Percentiles rank a stretch among this genome's conserved stretches.
Evolutionary conservation across 2,329 filamentous ascomycete genomes (phyloP).

Genomic region (Cladosporium velox): DNA sequence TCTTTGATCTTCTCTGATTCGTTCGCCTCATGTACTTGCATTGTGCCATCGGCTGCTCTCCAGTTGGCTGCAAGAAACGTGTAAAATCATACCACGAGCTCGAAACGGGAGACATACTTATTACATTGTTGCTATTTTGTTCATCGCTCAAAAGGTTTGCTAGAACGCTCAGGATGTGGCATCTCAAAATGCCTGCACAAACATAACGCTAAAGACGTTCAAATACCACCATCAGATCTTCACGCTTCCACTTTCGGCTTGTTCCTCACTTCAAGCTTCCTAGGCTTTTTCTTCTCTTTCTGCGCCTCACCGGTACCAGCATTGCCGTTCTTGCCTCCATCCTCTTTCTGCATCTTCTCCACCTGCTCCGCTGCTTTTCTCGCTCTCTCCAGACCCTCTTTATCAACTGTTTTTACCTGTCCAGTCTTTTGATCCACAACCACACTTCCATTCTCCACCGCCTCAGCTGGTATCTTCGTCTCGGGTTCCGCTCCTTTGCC

Average conservation of each 20-base stretch:
- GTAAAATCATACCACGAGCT: background rate
- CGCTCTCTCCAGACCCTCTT: slow-evolving; percentile 12
- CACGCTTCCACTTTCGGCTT: background rate
- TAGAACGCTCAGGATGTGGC: background rate
- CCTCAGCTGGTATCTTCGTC: slow-evolving; percentile 22
- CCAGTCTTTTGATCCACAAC: slow-evolving; percentile 18
- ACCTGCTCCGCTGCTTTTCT: slow-evolving; percentile 12
- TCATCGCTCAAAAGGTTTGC: background rate
- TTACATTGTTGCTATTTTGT: background rate
- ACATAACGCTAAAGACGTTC: background rate
- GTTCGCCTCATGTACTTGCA: too few species aligned
- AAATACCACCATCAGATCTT: background rate
- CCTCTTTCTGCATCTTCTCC: background rate
- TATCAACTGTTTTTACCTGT: slow-evolving; percentile 3
- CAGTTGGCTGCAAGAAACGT: too few species aligned
- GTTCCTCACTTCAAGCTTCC: slow-evolving; percentile 19
- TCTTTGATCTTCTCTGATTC: too few species aligned
- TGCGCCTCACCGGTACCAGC: background rate
- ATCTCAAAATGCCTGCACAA: background rate
- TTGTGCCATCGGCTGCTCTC: too few species aligned
- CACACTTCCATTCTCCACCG: slow-evolving; percentile 18
- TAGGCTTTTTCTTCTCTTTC: slow-evolving; percentile 19
- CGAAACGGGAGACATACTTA: background rate
- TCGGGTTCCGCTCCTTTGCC: slow-evolving; percentile 10
- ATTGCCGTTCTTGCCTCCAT: background rate